These are phyloP conservation scores for Tetraselmis chui DNA, from an alignment of 139 green algal genomes.

Conservation along the genomic window DNA sequence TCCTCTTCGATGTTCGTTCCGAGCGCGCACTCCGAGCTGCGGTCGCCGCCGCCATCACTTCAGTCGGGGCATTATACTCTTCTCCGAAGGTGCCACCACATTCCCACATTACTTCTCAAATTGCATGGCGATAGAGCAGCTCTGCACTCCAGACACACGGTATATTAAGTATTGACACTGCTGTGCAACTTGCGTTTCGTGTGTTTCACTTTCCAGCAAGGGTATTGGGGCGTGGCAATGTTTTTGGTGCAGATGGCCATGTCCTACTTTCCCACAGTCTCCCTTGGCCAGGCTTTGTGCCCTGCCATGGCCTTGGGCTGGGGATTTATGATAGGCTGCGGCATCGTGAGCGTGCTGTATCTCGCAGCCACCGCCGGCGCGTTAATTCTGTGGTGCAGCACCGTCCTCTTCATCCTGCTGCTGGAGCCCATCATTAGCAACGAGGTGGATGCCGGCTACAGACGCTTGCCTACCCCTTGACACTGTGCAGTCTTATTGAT, in stretches of 20 bases:
- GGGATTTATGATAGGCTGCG: background rate
- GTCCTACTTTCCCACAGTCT: background rate
- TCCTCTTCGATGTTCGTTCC: background rate
- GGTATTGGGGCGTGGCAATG: background rate
- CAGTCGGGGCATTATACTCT: background rate
- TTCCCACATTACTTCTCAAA: too few species aligned
- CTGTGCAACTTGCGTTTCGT: too few species aligned
- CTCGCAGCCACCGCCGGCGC: background rate
- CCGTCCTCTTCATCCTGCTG: background rate
- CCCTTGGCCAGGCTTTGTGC: background rate
- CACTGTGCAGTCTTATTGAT: too few species aligned
- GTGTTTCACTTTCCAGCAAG: background rate
- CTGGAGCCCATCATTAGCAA: background rate
- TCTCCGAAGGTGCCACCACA: background rate
- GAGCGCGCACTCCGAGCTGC: background rate
- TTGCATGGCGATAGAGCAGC: too few species aligned
- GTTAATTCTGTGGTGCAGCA: background rate
- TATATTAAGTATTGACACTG: too few species aligned
- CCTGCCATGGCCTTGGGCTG: background rate
- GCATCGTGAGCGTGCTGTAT: background rate
- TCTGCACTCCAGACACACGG: too few species aligned
- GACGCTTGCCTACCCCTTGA: too few species aligned
- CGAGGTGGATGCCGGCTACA: too few species aligned
- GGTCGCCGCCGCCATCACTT: background rate
- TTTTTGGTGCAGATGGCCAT: background rate